Evolutionary conservation across 345 rosid species (phyloP).

Genomic region (Limnanthes douglasii): DNA sequence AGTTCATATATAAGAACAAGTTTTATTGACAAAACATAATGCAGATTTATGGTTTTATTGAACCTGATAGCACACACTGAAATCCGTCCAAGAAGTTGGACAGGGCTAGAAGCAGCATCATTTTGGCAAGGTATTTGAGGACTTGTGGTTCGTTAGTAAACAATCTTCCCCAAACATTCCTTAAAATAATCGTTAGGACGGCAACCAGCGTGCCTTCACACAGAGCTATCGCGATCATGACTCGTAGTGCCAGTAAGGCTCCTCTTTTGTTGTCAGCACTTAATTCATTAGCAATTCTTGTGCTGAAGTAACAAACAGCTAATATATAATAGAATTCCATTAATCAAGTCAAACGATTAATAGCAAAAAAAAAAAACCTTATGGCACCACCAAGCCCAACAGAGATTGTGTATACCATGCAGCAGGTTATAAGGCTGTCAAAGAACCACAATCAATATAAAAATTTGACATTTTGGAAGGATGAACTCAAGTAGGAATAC

Average conservation of each 20-base stretch:
- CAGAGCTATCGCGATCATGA: slow-evolving; percentile 17
- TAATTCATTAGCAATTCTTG: slow-evolving; percentile 47
- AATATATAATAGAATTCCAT: background rate
- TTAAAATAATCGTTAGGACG: slow-evolving; percentile 15
- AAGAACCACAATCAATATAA: background rate
- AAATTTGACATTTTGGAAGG: background rate
- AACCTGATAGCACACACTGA: slow-evolving; percentile 60
- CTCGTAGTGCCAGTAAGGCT: slow-evolving; percentile 34
- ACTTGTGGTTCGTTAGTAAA: slow-evolving; percentile 31
- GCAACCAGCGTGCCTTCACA: slow-evolving; percentile 26
- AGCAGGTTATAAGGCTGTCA: slow-evolving; percentile 48
- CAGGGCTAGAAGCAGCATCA: slow-evolving; percentile 34
- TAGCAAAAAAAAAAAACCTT: too few species aligned
- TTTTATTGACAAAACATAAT: too few species aligned
- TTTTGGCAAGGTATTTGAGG: slow-evolving; percentile 23
- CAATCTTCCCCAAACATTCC: slow-evolving; percentile 33
- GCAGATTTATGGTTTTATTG: too few species aligned
- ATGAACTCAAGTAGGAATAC: slow-evolving; percentile 1
- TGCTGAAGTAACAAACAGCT: slow-evolving; percentile 13
- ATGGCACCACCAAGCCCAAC: slow-evolving; percentile 55
- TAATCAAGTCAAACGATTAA: background rate
- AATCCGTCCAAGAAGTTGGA: slow-evolving; percentile 43
- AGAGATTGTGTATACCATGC: slow-evolving; percentile 58
- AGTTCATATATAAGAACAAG: too few species aligned
- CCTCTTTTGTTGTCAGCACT: slow-evolving; percentile 32